phyloP scores from a whole-genome alignment of 1,284 basidiomycete species.

The Tilletia walkeri region DNA sequence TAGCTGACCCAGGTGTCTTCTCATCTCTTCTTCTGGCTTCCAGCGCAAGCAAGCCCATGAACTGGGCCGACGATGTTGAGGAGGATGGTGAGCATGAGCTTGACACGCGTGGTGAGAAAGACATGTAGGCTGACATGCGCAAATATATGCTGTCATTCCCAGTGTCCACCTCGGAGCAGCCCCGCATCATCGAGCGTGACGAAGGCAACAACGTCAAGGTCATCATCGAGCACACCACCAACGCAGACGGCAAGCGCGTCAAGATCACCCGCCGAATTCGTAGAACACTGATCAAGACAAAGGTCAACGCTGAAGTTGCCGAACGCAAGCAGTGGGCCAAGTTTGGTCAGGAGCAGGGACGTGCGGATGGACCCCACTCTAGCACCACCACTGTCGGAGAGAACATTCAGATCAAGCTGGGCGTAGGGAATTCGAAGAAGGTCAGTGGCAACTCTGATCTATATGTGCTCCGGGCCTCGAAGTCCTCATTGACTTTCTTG shows the following conservation, averaged over 20 bases:
- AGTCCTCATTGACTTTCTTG: not conserved
- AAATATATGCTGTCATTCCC: not conserved
- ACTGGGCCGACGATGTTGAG: constrained; percentile 55
- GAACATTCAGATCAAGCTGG: constrained; percentile 79
- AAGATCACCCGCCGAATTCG: constrained; percentile 86
- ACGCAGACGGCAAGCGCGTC: constrained; percentile 91
- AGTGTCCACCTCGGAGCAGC: constrained; percentile 25
- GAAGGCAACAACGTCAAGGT: constrained; percentile 88
- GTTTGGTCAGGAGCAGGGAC: constrained; percentile 88
- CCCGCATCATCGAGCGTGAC: constrained; percentile 62
- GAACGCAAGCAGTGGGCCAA: constrained; percentile 91
- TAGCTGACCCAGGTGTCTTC: not conserved
- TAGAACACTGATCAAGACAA: constrained; percentile 82
- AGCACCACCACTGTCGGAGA: constrained; percentile 96
- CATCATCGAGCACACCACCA: constrained; percentile 76
- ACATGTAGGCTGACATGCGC: no score
- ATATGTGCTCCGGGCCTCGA: not conserved
- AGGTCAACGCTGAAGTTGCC: constrained; percentile 88
- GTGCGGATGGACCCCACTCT: constrained; percentile 81
- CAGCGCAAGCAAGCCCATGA: constrained; percentile 30
- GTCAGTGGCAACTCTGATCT: constrained; percentile 16
- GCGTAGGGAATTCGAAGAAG: constrained; percentile 63
- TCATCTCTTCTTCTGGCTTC: not conserved
- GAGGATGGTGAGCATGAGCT: constrained; percentile 30
- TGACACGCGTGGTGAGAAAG: not conserved